Conservation (phyloP, 2,329 filamentous ascomycete genomes). For the Geoglossum cookeanum region DNA sequence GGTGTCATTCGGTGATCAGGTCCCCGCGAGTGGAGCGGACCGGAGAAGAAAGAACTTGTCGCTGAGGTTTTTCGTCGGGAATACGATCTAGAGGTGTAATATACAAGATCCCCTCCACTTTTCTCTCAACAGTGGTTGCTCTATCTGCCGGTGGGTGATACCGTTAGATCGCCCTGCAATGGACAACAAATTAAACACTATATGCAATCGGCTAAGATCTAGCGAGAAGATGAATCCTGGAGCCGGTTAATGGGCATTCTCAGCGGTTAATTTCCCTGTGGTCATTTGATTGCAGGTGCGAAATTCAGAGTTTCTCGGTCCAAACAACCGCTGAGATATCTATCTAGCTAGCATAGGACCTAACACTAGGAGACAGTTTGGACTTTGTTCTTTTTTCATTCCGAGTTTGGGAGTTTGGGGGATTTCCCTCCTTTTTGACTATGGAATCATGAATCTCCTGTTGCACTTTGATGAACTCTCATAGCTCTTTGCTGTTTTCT, state of each 20-base stretch:
- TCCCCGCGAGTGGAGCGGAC: not conserved
- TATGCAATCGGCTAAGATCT: not conserved
- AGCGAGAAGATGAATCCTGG: not conserved
- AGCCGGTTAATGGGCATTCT: not conserved
- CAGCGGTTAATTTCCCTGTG: not conserved
- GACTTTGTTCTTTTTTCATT: not conserved
- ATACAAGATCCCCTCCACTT: not conserved
- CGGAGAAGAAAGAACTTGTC: not conserved
- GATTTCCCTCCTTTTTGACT: not conserved
- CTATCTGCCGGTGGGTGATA: not conserved
- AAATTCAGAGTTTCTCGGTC: not conserved
- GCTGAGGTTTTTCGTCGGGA: not conserved
- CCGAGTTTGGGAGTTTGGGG: not conserved
- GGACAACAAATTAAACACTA: not conserved
- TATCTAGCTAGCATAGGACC: not conserved
- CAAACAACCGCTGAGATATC: not conserved
- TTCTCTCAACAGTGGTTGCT: not conserved
- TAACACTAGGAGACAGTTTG: not conserved
- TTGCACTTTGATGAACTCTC: not conserved
- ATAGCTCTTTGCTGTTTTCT: not conserved
- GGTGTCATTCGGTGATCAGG: slow-evolving; percentile 50
- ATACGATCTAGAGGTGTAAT: not conserved
- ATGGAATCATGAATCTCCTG: not conserved
- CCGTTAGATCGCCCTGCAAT: not conserved
- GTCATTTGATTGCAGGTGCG: not conserved